Evolutionary conservation across 129 eudicot species (phyloP), one percentile per base, ranked within the genome.

Genomic region (Helichrysum umbraculigerum): DNA sequence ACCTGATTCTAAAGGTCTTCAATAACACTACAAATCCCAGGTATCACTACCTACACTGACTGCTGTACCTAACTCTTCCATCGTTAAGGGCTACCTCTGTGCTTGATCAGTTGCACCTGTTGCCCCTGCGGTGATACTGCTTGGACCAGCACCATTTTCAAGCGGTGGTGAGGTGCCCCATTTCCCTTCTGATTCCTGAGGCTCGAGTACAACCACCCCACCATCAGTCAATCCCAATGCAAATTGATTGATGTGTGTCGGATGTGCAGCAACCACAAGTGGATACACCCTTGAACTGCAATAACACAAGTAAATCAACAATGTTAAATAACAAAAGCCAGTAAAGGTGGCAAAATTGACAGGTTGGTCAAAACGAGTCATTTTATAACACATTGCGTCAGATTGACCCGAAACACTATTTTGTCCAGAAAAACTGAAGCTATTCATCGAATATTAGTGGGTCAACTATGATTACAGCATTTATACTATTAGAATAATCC

Each of bases 151-250:
- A 41, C 90, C 95, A 68, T 89, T 91, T 76, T 91, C 97, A 50
- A 56, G 22, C 4, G 97, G 92, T 25, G 97, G 96, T 20, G 87
- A 72, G 32, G 89, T 87, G 33, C 97, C 97, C 97, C 97, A 92
- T 81, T 92, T 90, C 74, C 91, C 97, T 78, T 92, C 96, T 47
- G 97, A 82, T 73, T 92, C 97, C 15, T 81, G 85, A 7, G 97
- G 97, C 85, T 92, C 97, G 5, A 92, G 82, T 50, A 92, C 86
- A 71, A 78, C 74, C 32, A 92, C 89, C 30, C 96, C 97, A 22
- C 97, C 97, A 65, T 89, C 97, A 6, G 84, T 92, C 21, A 92
- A 84, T 68, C 97, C 97, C 54, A 92, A 63, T 19, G 97, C 97
- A 79, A 92, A 92, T 65, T 92, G 97, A 79, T 86, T 89, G 10